Evolutionary conservation across 768 basidiomycete species (phyloP).

Genomic region (Boletus sp.): DNA sequence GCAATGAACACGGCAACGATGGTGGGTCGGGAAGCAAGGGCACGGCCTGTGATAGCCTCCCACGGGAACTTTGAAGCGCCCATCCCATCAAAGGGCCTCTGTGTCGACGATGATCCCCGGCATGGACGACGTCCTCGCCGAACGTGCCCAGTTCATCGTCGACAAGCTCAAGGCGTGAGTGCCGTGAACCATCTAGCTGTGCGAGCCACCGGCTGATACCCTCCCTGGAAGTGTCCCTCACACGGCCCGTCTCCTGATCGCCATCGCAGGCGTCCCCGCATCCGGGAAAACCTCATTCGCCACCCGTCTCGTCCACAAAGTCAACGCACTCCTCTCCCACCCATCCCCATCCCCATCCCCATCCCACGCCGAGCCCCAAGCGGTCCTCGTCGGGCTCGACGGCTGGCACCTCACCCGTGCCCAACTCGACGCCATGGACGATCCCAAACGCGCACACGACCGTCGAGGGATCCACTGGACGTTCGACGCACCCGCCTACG

Average conservation of each 20-base stretch:
- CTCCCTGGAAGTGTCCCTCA: slow-evolving; percentile 16
- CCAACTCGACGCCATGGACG: slow-evolving; percentile 70
- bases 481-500: slow-evolving; percentile 75
- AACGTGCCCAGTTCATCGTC: slow-evolving; percentile 39
- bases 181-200: too few species aligned
- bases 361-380: slow-evolving; percentile 22
- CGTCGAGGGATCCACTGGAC: slow-evolving; percentile 89
- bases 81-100: not conserved
- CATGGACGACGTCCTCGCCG: slow-evolving; percentile 37
- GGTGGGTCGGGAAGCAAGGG: not conserved
- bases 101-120: not conserved
- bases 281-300: slow-evolving; percentile 85
- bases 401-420: slow-evolving; percentile 89
- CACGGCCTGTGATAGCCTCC: not conserved
- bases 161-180: slow-evolving; percentile 39
- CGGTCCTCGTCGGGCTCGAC: slow-evolving; percentile 76
- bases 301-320: slow-evolving; percentile 46
- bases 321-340: slow-evolving; percentile 44
- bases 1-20: not conserved
- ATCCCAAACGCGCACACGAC: slow-evolving; percentile 74
- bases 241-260: slow-evolving; percentile 56
- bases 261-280: slow-evolving; percentile 76
- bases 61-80: not conserved
- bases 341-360: not conserved
- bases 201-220: not conserved